Percentiles rank a stretch among this genome's conserved stretches.
These are phyloP conservation scores for Penicillium canariense DNA, from an alignment of 495 filamentous ascomycete genomes.

Conservation along the genomic window DNA sequence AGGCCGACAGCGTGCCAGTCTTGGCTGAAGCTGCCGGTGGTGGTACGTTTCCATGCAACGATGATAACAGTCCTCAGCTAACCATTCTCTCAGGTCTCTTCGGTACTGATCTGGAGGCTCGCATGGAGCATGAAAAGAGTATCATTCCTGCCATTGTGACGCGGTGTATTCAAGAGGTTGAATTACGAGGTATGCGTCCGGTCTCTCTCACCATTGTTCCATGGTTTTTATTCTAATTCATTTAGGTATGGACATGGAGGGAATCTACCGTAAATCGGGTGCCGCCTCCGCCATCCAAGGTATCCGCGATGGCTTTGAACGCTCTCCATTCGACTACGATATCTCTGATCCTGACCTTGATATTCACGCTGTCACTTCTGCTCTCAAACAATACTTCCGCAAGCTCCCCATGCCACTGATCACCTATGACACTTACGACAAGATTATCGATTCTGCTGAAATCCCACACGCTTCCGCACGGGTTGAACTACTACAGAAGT, in stretches of 20 bases:
- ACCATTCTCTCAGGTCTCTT: conserved; percentile 59
- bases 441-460: conserved; percentile 69
- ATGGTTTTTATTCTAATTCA: conserved; percentile 7
- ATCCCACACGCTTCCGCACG: conserved; percentile 43
- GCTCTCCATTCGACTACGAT: conserved; percentile 66
- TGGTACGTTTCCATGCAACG: conserved; percentile 26
- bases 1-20: conserved; percentile 53
- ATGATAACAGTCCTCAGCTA: conserved; percentile 8
- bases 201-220: neutral
- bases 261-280: conserved; percentile 97
- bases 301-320: conserved; percentile 89
- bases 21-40: conserved; percentile 55
- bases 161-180: conserved; percentile 96
- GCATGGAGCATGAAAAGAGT: conserved; percentile 85
- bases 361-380: conserved; percentile 93
- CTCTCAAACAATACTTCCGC: conserved; percentile 96
- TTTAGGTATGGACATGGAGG: conserved; percentile 94
- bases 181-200: conserved; percentile 62
- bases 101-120: conserved; percentile 82
- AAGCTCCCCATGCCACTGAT: conserved; percentile 89
- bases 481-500: conserved; percentile 63
- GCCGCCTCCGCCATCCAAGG: conserved; percentile 81
- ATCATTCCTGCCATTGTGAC: conserved; percentile 88
- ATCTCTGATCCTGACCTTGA: conserved; percentile 92
- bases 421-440: conserved; percentile 90